These are phyloP conservation scores for Nicotiana benthamiana DNA, from an alignment of 257 asterid species.

Conservation along the genomic window DNA sequence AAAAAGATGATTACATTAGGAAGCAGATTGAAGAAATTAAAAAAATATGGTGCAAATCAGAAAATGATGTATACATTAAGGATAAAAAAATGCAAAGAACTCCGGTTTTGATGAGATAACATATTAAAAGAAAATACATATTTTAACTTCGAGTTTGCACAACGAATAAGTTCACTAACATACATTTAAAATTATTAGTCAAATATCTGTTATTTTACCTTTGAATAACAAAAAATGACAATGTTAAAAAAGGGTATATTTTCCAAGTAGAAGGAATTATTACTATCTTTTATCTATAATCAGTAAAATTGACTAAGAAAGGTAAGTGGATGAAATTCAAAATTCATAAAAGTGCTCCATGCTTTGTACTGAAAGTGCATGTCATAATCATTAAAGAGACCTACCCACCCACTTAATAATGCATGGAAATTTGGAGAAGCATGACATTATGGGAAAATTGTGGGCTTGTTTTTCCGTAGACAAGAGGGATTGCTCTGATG, in stretches of 20 bases:
- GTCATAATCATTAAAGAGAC: not conserved
- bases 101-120: too few relatives aligned
- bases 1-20: too few relatives aligned
- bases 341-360: not conserved
- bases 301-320: not conserved
- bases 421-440: not conserved
- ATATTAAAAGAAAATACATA: too few relatives aligned
- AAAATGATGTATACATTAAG: too few relatives aligned
- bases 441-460: not conserved
- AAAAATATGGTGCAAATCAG: too few relatives aligned
- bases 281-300: not conserved
- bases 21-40: too few relatives aligned
- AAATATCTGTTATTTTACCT: not conserved
- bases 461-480: not conserved
- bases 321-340: not conserved
- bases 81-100: too few relatives aligned
- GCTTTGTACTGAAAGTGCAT: not conserved
- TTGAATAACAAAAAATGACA: not conserved
- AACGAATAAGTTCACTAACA: too few relatives aligned
- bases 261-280: not conserved
- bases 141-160: too few relatives aligned
- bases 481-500: too few relatives aligned
- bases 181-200: not conserved
- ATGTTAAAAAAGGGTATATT: not conserved
- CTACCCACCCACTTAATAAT: not conserved